Base-by-base conservation (phyloP, 345 rosid genomes). In the Dovyalis caffra region DNA sequence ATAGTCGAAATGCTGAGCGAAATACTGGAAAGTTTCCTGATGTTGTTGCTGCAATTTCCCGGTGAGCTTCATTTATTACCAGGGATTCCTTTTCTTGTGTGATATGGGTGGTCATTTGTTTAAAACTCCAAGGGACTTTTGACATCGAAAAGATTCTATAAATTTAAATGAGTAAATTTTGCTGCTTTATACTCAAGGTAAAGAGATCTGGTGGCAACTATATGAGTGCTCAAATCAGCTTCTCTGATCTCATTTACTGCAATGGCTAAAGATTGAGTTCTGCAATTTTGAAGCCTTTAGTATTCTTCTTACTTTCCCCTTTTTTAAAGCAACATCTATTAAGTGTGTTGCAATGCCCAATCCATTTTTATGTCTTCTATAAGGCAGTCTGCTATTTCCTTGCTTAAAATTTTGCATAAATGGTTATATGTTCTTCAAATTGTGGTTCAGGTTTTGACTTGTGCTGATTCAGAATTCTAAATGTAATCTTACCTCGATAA, bases 11-110 rank as follows among this genome's bases (percentile, higher is more conserved):
- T 84, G 91, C 98, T 49, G 98, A 93, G 87, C 80, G 89, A 63
- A 95, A 90, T 85, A 95, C 99, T 74, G 92, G 85, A 76, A 93
- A 95, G 77, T 95, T 80, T 81, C 98, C 98, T 1, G 98, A 95
- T 83, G 93, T 95, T 81, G 87, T 90, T 81, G 73, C 79, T 77
- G 85, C 92, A 8, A 82, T 89, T 77, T 83, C 97, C 77, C 89
- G 97, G 99, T 93, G 75, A 68, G 66, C 28, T 64, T 68, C 65
- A 63, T 69, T 53, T 67, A 49, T 53, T 69, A 74, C 72, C 37
- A 37, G 28, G 21, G 23, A 35, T 64, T 38, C 21, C 29, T 18
- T 26, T 35, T 70, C 65, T 2, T 58, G 14, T 57, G 15, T 63
- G 70, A 38, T 34, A 53, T 64, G 5, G 40, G 18, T 8, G 3